A percentile compares a stretch with the other conserved stretches of the same genome.
Evolutionary conservation across 73 alveolate genomes (phyloP).

Genomic region (Paramecium caudatum): DNA sequence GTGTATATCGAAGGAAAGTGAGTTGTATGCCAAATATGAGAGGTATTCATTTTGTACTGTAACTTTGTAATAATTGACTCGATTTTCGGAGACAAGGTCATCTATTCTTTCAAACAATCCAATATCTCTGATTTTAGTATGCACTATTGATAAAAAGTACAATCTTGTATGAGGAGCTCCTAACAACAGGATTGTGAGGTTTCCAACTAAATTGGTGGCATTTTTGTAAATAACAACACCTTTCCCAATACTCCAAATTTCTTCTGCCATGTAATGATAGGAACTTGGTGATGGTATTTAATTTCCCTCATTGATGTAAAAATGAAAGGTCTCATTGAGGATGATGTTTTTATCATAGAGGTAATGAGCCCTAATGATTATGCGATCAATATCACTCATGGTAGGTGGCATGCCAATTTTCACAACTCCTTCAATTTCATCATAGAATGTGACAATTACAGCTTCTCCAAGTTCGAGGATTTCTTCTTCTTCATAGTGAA

Average conservation of each 20-base stretch:
- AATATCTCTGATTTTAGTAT: neutral
- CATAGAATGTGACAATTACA: neutral
- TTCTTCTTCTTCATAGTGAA: conserved; percentile 46
- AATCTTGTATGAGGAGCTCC: neutral
- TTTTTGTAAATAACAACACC: conserved; percentile 45
- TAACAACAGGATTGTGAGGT: neutral
- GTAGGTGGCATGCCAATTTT: neutral
- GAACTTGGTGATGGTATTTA: conserved; percentile 12
- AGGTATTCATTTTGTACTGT: neutral
- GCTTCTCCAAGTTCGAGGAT: conserved; percentile 21
- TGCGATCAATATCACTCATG: conserved; percentile 15
- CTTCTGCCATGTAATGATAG: conserved; percentile 5
- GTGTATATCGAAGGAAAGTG: conserved; percentile 24
- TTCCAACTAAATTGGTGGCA: conserved; percentile 8
- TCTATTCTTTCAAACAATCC: conserved; percentile 23
- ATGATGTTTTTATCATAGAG: neutral
- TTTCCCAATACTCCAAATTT: conserved; percentile 58
- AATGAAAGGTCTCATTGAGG: conserved; percentile 33
- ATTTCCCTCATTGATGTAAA: conserved; percentile 60
- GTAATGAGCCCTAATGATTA: conserved; percentile 20
- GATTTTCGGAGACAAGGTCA: neutral
- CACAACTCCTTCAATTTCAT: neutral
- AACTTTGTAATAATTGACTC: neutral
- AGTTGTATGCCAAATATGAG: neutral
- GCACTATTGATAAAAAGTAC: neutral